A percentile compares a stretch with the other conserved stretches of the same genome.
phyloP scores from a whole-genome alignment of 164 flowering plant species.

The Warburgia ugandensis region DNA sequence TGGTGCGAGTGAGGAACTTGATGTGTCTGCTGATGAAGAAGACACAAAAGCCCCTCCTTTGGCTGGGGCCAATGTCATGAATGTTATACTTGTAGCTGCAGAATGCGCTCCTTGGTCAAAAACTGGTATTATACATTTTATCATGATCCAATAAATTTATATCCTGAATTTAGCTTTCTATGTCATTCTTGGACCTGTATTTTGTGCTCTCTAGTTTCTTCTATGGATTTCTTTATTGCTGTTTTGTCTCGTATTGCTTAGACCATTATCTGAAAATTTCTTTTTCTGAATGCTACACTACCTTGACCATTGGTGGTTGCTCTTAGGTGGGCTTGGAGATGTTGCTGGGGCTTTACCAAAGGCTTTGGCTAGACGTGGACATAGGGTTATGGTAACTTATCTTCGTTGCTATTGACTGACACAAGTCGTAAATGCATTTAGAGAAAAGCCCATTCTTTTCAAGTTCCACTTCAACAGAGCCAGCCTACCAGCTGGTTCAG shows the following conservation, averaged over 20 bases:
- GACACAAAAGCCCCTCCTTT: constrained; percentile 60
- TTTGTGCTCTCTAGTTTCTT: no score
- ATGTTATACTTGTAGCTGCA: constrained; percentile 82
- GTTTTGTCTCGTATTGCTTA: no score
- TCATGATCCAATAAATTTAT: no score
- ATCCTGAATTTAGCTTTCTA: no score
- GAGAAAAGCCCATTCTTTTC: no score
- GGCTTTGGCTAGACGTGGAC: constrained; percentile 98
- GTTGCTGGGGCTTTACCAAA: constrained; percentile 95
- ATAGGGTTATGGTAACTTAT: constrained; percentile 85
- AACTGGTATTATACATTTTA: constrained; percentile 57
- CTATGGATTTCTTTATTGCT: no score
- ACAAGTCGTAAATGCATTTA: no score
- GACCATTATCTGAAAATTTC: no score
- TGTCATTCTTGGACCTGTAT: no score
- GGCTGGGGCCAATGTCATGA: constrained; percentile 94
- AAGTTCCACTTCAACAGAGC: no score
- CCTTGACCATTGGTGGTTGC: constrained; percentile 17
- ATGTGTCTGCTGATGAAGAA: constrained; percentile 17
- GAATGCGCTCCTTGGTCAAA: constrained; percentile 97
- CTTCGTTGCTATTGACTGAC: neutral
- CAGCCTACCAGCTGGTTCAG: no score
- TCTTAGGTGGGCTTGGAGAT: constrained; percentile 97
- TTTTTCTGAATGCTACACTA: no score
- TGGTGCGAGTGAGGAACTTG: neutral